Conservation (phyloP, 805 yeast species). For the Lachancea kluyveri region DNA sequence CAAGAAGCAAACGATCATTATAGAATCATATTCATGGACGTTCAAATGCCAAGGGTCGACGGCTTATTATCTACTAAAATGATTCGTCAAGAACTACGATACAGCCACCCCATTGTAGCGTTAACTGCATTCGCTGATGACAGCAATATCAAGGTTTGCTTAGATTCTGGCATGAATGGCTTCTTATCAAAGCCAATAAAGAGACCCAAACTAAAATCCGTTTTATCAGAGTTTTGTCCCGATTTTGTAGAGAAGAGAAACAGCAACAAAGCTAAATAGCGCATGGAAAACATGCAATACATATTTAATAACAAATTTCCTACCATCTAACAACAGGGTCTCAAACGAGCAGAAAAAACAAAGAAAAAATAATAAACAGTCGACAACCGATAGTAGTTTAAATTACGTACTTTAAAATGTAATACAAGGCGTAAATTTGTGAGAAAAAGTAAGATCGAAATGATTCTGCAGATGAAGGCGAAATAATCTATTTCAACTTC, state of each 20-base stretch:
- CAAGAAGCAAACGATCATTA: constrained; percentile 37
- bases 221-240: constrained; percentile 34
- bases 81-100: constrained; percentile 58
- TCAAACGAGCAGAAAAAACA: too few relatives aligned
- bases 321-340: neutral
- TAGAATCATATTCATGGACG: constrained; percentile 90
- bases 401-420: constrained; percentile 10
- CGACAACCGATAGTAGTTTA: constrained; percentile 8
- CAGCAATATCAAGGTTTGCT: constrained; percentile 77
- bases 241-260: neutral
- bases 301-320: neutral
- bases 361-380: too few relatives aligned
- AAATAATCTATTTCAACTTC: constrained; percentile 84
- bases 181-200: constrained; percentile 85
- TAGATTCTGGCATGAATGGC: constrained; percentile 88
- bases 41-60: constrained; percentile 93
- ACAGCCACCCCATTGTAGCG: constrained; percentile 77
- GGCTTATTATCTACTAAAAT: constrained; percentile 78
- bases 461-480: constrained; percentile 16
- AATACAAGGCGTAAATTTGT: constrained; percentile 8
- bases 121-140: constrained; percentile 94
- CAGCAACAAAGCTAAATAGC: neutral
- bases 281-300: neutral
- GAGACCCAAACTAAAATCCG: constrained; percentile 57
- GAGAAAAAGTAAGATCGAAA: constrained; percentile 3